Conservation (phyloP, 176 grass and related monocot species). For the Aegilops umbellulata region DNA sequence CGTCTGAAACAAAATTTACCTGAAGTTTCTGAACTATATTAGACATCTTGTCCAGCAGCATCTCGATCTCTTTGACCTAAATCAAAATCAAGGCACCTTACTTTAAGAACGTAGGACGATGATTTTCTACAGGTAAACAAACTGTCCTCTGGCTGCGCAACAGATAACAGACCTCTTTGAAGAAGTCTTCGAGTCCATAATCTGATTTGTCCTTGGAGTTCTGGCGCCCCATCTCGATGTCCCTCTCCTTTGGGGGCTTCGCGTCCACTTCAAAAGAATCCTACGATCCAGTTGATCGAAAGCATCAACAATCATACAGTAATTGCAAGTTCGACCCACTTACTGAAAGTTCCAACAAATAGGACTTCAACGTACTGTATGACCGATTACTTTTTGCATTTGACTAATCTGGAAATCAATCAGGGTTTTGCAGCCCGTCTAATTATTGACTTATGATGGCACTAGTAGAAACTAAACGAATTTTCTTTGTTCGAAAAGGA, state of each 20-base stretch:
- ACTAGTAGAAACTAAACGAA: background rate
- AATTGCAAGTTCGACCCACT: background rate
- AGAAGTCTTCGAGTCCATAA: constrained; percentile 68
- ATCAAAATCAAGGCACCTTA: background rate
- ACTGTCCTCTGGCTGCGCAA: background rate
- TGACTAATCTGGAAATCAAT: background rate
- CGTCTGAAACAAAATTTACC: constrained; percentile 20
- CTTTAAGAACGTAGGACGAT: background rate
- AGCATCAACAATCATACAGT: background rate
- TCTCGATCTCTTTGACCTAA: constrained; percentile 53
- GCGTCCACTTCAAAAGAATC: constrained; percentile 43
- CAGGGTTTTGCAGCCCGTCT: background rate
- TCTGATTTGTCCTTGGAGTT: constrained; percentile 36
- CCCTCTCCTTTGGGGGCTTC: constrained; percentile 35
- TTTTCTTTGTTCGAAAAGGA: background rate
- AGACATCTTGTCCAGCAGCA: constrained; percentile 50
- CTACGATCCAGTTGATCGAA: constrained; percentile 19
- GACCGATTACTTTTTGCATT: background rate
- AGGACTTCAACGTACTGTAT: background rate
- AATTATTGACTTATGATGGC: background rate
- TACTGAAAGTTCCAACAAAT: background rate
- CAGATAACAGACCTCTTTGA: constrained; percentile 34
- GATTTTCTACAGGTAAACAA: background rate
- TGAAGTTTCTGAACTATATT: constrained; percentile 60
- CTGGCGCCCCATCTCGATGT: constrained; percentile 47